Percentiles rank a stretch among this genome's conserved stretches.
Conservation (phyloP, 495 filamentous ascomycete genomes). For the Talaromyces proteolyticus region DNA sequence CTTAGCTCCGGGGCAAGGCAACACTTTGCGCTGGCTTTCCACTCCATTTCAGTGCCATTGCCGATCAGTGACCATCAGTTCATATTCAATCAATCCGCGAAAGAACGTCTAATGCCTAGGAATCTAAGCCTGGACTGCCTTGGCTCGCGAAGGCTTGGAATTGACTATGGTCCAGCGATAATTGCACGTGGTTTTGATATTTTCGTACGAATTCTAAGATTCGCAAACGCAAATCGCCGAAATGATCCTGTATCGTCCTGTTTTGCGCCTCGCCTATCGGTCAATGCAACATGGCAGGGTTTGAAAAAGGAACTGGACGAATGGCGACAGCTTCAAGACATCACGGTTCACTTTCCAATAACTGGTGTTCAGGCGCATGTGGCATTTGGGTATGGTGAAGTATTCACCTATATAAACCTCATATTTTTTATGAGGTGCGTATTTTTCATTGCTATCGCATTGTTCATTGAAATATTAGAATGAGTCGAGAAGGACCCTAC, state of each 20-base stretch:
- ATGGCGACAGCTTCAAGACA: constrained; percentile 35
- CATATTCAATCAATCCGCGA: constrained; percentile 23
- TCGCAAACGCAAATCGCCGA: constrained; percentile 37
- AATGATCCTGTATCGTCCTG: constrained; percentile 14
- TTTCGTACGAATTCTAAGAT: constrained; percentile 37
- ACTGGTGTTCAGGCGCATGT: constrained; percentile 37
- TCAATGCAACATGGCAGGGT: constrained; percentile 22
- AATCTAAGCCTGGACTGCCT: constrained; percentile 15
- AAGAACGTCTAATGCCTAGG: constrained; percentile 27
- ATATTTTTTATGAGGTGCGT: constrained; percentile 39
- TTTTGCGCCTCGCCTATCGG: constrained; percentile 10
- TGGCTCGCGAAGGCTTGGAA: constrained; percentile 17
- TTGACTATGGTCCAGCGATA: constrained; percentile 33
- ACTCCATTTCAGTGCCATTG: constrained; percentile 35
- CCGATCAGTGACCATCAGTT: constrained; percentile 38
- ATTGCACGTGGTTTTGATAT: constrained; percentile 39
- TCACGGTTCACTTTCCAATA: constrained; percentile 29
- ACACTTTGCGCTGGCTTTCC: constrained; percentile 38
- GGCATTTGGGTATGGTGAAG: constrained; percentile 33
- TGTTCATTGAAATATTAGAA: background rate
- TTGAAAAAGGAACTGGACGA: constrained; percentile 35
- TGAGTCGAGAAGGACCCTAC: no score
- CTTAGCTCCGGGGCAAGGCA: constrained; percentile 38
- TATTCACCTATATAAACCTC: constrained; percentile 40
- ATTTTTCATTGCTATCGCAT: no score